phyloP scores from a whole-genome alignment of 169 alveolate genomes.

The Sarcocystis neurona region DNA sequence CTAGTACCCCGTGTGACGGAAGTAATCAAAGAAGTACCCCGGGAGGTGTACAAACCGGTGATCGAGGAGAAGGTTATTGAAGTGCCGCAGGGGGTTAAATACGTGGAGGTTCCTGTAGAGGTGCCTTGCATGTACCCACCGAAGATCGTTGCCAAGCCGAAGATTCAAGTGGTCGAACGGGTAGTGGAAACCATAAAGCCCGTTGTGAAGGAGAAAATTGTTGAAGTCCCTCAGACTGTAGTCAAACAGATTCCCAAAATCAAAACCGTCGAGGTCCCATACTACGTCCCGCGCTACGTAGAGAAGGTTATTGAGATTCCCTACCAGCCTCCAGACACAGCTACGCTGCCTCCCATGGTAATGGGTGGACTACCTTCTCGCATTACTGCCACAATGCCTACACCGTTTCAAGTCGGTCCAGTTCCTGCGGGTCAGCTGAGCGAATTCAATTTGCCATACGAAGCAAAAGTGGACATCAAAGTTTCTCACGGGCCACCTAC shows the following conservation, averaged over 20 bases:
- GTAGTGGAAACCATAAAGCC: conserved; percentile 82
- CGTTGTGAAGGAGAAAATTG: conserved; percentile 78
- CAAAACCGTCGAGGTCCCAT: conserved; percentile 83
- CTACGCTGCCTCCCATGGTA: conserved; percentile 66
- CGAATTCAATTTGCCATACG: conserved; percentile 55
- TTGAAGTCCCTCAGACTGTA: conserved; percentile 83
- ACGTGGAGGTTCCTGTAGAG: conserved; percentile 85
- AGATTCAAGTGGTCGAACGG: conserved; percentile 80
- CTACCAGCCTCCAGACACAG: conserved; percentile 78
- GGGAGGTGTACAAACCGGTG: conserved; percentile 80
- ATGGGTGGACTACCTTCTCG: conserved; percentile 67
- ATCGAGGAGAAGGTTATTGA: conserved; percentile 84
- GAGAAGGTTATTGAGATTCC: conserved; percentile 83
- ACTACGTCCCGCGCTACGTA: conserved; percentile 83
- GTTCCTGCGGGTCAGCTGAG: conserved; percentile 24
- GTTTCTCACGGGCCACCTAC: conserved; percentile 58
- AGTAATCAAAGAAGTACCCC: conserved; percentile 79
- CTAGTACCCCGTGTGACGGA: conserved; percentile 79
- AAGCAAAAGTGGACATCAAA: conserved; percentile 59
- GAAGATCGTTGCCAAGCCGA: conserved; percentile 80
- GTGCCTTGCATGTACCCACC: conserved; percentile 87
- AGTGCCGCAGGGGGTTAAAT: conserved; percentile 85
- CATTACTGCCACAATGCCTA: conserved; percentile 64
- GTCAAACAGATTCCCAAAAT: conserved; percentile 81
- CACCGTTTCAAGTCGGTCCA: conserved; percentile 59